A percentile compares a stretch with the other conserved stretches of the same genome.
These are phyloP conservation scores for Hortiboletus campestris DNA, from an alignment of 768 basidiomycete genomes.

Conservation along the genomic window DNA sequence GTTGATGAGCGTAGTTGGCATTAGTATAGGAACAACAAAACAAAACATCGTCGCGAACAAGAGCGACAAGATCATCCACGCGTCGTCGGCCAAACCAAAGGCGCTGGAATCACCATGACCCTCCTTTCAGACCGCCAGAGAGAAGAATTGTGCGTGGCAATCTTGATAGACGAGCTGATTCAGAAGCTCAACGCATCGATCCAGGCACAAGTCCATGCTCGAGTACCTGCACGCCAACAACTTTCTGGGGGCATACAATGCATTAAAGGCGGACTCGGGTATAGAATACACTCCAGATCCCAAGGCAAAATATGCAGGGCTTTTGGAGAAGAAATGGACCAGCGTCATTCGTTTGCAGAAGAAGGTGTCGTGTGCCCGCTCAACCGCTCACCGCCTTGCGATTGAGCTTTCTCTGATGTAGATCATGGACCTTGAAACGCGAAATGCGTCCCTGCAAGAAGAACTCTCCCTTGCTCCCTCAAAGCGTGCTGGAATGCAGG, in stretches of 20 bases:
- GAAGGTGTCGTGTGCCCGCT: constrained; percentile 54
- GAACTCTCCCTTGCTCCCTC: constrained; percentile 50
- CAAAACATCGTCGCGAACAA: constrained; percentile 25
- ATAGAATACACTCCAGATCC: constrained; percentile 77
- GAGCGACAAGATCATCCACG: constrained; percentile 15
- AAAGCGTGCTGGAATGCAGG: constrained; percentile 57
- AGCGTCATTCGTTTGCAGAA: constrained; percentile 94
- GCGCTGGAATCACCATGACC: constrained; percentile 32
- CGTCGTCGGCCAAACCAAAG: constrained; percentile 9
- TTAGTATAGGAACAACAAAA: constrained; percentile 24
- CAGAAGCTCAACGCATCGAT: constrained; percentile 17
- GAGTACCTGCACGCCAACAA: constrained; percentile 72
- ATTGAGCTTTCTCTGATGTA: constrained; percentile 31
- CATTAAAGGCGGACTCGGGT: constrained; percentile 52
- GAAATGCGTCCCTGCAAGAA: constrained; percentile 78
- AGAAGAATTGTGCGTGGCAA: constrained; percentile 44
- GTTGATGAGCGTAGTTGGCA: constrained; percentile 11
- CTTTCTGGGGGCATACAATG: constrained; percentile 60
- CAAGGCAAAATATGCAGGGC: constrained; percentile 79
- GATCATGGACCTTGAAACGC: constrained; percentile 95
- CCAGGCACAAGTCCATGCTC: constrained; percentile 77
- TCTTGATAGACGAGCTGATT: background rate
- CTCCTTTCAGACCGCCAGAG: constrained; percentile 46
- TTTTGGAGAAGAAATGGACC: constrained; percentile 98
- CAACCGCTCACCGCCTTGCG: background rate